A percentile compares a stretch with the other conserved stretches of the same genome.
These are phyloP conservation scores for Clathrus columnatus DNA, from an alignment of 768 basidiomycete genomes.

Conservation along the genomic window DNA sequence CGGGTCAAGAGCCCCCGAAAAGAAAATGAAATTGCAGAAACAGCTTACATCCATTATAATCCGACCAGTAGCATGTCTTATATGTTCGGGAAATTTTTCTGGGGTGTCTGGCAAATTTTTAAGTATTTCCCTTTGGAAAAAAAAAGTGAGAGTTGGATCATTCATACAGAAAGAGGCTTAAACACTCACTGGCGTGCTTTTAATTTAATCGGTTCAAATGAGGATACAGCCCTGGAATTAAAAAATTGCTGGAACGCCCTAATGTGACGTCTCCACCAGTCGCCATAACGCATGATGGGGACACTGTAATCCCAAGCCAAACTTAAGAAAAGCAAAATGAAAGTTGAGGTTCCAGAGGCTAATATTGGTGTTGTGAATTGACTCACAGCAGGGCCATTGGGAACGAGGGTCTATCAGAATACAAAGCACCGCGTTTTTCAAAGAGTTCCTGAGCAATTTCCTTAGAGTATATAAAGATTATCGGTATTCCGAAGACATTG, in stretches of 20 bases:
- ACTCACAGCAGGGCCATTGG: conserved; percentile 10
- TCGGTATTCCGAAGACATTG: conserved; percentile 17
- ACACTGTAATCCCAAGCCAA: conserved; percentile 6
- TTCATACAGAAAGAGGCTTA: background rate
- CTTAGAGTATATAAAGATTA: conserved; percentile 29
- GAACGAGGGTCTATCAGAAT: conserved; percentile 27
- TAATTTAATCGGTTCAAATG: conserved; percentile 26
- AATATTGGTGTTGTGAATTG: too few species aligned
- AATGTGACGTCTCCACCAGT: conserved; percentile 9
- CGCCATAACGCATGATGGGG: conserved; percentile 6
- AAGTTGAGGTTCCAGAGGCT: background rate
- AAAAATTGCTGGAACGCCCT: conserved; percentile 15
- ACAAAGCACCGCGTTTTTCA: conserved; percentile 30
- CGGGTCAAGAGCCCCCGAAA: conserved; percentile 19
- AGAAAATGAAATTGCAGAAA: background rate
- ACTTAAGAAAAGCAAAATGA: background rate
- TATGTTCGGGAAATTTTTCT: conserved; percentile 29
- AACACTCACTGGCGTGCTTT: conserved; percentile 14
- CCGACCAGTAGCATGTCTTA: conserved; percentile 24
- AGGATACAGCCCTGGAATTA: conserved; percentile 21
- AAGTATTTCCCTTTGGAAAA: conserved; percentile 20
- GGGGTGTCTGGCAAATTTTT: conserved; percentile 26
- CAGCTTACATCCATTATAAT: conserved; percentile 25
- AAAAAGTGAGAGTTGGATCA: background rate
- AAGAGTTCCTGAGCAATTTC: conserved; percentile 29